Evolutionary conservation across 495 filamentous ascomycete species (phyloP), one percentile per base, ranked within the genome.

Genomic region (Hyaloscypha variabilis): DNA sequence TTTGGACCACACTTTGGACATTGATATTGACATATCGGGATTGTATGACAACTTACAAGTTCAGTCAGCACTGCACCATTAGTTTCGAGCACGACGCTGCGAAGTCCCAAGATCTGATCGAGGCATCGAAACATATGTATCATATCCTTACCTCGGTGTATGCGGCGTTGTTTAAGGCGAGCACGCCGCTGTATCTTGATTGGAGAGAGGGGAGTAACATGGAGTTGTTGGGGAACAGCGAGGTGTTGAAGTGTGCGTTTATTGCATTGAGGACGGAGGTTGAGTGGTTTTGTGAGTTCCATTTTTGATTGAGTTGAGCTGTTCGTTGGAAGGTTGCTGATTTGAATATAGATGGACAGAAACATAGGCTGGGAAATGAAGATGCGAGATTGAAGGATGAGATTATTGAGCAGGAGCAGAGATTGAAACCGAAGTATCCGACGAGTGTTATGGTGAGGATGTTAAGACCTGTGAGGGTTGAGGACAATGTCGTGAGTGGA

Each of bases 281-380:
- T 29, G 21, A 54, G 21, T 54, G 51, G 51, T 54, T 54, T 29
- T 54, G 51, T 54, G 21, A 54, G 51, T 54, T 24, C 51, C 26
- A n/a, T 3, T n/a, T n/a, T n/a, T n/a, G n/a, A n/a, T n/a, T n/a
- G 26, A 25, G 19, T 25, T 13, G 26, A 24, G 10, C 0, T 24
- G 51, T 10, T 13, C 21, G 26, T 0, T 29, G 24, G 51, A 54
- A 24, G 8, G 23, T 29, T 54, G 21, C 51, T 25, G 26, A 54
- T 25, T 11, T 54, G 26, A 24, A 24, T n/a, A 17, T 54, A 25
- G 26, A 29, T 29, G 51, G 51, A 3, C 51, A 54, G 26, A 25
- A 25, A 11, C 51, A 54, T 54, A 54, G 51, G 13, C 39, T 46
- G 14, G 39, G 39, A 17, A 46, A 46, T 29, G 51, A 54, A 54